A percentile compares a stretch with the other conserved stretches of the same genome.
Conservation (phyloP, 2,329 filamentous ascomycete species). For the Phoma sp. region DNA sequence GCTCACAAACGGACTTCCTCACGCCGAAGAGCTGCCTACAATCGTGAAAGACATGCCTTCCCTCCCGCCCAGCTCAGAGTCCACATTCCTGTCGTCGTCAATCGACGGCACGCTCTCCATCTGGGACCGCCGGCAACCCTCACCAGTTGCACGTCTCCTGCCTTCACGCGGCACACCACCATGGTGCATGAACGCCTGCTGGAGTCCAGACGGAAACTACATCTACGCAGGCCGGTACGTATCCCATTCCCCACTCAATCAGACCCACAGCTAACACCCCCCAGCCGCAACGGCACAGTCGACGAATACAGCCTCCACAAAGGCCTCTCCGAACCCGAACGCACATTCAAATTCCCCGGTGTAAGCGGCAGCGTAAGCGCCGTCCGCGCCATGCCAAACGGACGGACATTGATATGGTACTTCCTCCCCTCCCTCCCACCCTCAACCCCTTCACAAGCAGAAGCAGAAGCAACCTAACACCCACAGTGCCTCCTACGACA, state of each 20-base stretch:
- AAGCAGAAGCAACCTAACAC: too few relatives aligned
- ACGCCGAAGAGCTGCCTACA: conserved; percentile 53
- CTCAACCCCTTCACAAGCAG: too few relatives aligned
- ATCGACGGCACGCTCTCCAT: conserved; percentile 89
- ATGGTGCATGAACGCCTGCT: conserved; percentile 98
- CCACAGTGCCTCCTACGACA: conserved; percentile 91
- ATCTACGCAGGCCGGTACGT: conserved; percentile 87
- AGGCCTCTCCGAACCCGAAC: conserved; percentile 74
- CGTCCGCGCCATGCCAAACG: conserved; percentile 89
- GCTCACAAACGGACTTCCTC: conserved; percentile 59
- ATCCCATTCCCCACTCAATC: too few relatives aligned
- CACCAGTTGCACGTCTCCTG: conserved; percentile 79
- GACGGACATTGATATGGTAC: conserved; percentile 86
- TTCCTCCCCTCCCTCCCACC: conserved; percentile 25
- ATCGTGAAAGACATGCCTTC: conserved; percentile 27
- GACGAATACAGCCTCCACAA: conserved; percentile 93
- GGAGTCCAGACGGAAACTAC: conserved; percentile 93
- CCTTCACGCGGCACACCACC: conserved; percentile 80
- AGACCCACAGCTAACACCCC: too few relatives aligned
- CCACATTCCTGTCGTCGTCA: conserved; percentile 85
- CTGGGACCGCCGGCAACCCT: conserved; percentile 83
- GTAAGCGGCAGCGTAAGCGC: conserved; percentile 91
- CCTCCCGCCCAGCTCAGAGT: conserved; percentile 53
- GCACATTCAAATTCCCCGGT: conserved; percentile 84
- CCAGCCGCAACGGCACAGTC: conserved; percentile 80